Conservation (phyloP, 2,329 filamentous ascomycete species). For the Calcarisporium arbuscula region DNA sequence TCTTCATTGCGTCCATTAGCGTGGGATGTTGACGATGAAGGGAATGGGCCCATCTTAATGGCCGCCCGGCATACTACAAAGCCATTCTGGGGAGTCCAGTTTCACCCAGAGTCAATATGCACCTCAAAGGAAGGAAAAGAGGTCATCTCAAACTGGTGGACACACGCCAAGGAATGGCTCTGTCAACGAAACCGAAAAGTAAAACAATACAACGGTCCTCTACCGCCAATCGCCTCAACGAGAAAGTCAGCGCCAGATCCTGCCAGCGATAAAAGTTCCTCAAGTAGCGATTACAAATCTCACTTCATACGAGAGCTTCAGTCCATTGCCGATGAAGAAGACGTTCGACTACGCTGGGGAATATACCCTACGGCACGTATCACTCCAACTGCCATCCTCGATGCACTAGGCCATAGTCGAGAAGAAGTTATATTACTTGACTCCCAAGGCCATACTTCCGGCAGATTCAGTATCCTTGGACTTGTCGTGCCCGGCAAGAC, state of each 20-base stretch:
- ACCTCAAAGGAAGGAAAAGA: constrained; percentile 57
- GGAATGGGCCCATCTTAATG: constrained; percentile 55
- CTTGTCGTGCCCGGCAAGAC: constrained; percentile 4
- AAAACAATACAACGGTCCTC: not conserved
- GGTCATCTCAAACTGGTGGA: constrained; percentile 69
- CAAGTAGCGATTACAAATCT: not conserved
- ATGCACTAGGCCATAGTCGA: constrained; percentile 1
- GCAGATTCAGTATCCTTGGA: constrained; percentile 7
- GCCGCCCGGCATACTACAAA: constrained; percentile 55
- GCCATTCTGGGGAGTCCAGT: constrained; percentile 78
- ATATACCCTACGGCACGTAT: not conserved
- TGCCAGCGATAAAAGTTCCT: not conserved
- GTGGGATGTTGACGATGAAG: constrained; percentile 34
- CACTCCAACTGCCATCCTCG: constrained; percentile 2
- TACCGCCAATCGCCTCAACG: no score
- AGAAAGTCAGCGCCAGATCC: no score
- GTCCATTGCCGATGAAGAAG: not conserved
- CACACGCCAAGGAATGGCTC: constrained; percentile 46
- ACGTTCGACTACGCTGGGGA: constrained; percentile 1
- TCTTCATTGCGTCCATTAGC: constrained; percentile 46
- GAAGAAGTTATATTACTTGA: constrained; percentile 7
- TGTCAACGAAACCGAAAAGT: not conserved
- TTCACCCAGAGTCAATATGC: constrained; percentile 78
- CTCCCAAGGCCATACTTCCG: constrained; percentile 7
- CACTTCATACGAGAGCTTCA: constrained; percentile 1